Conservation (phyloP, 2,329 filamentous ascomycete genomes). For the Hymenoscyphus albidus region DNA sequence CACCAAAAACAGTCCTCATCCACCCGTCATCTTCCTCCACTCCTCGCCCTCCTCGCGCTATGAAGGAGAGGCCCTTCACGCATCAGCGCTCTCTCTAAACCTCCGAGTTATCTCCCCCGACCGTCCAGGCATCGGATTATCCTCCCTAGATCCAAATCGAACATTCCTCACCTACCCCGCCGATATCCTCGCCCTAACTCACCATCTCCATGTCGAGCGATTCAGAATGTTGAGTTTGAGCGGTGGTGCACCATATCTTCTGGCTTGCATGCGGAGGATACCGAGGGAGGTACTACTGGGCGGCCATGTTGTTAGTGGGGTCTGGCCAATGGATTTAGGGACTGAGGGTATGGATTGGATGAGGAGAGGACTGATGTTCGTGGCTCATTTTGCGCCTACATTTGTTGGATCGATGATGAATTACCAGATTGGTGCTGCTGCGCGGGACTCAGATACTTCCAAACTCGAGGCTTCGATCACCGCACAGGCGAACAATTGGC, state of each 20-base stretch:
- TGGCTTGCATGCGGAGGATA: slow-evolving; percentile 43
- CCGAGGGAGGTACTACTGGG: slow-evolving; percentile 17
- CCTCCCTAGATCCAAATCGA: slow-evolving; percentile 32
- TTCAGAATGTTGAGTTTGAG: slow-evolving; percentile 44
- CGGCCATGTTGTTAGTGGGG: slow-evolving; percentile 9
- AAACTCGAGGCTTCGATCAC: slow-evolving; percentile 12
- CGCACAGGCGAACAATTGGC: slow-evolving; percentile 5
- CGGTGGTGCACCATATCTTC: slow-evolving; percentile 44
- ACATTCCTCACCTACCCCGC: slow-evolving; percentile 37
- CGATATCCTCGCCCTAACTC: slow-evolving; percentile 41
- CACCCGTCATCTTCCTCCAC: slow-evolving; percentile 39
- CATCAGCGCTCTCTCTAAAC: slow-evolving; percentile 22
- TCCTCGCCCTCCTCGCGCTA: slow-evolving; percentile 41
- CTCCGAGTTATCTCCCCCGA: slow-evolving; percentile 41
- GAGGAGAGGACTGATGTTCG: slow-evolving; percentile 5
- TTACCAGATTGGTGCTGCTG: slow-evolving; percentile 11
- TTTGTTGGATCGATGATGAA: slow-evolving; percentile 13
- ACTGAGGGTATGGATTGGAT: slow-evolving; percentile 14
- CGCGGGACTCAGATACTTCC: slow-evolving; percentile 13
- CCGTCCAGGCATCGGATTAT: slow-evolving; percentile 42
- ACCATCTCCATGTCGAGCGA: slow-evolving; percentile 39
- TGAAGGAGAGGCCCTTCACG: slow-evolving; percentile 36
- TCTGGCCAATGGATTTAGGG: slow-evolving; percentile 15
- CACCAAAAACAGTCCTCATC: slow-evolving; percentile 5
- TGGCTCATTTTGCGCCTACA: slow-evolving; percentile 6